These are phyloP conservation scores for Phytophthora kernoviae DNA, from an alignment of 352 stramenopile genomes.

Conservation along the genomic window DNA sequence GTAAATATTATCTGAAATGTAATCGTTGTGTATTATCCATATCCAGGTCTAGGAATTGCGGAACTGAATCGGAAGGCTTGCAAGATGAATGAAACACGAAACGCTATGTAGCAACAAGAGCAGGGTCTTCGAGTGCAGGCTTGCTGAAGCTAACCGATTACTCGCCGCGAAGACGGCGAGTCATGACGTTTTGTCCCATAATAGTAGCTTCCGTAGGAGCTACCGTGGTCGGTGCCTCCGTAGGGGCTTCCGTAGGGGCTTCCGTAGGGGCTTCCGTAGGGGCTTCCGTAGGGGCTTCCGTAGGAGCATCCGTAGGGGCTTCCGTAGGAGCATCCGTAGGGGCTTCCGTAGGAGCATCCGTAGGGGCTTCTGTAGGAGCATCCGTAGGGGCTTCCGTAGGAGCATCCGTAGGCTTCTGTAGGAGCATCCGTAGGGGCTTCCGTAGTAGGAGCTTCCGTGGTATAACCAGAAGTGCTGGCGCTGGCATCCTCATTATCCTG, in stretches of 20 bases:
- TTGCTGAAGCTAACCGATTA: slow-evolving; percentile 2
- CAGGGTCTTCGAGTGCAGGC: background rate
- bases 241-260: slow-evolving; percentile 7
- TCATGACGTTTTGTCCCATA: too few relatives aligned
- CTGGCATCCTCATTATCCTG: background rate
- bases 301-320: background rate
- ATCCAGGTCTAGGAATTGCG: background rate
- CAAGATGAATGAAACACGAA: slow-evolving; percentile 23
- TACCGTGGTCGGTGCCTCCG: background rate
- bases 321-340: background rate
- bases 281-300: slow-evolving; percentile 2
- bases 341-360: slow-evolving; percentile 1
- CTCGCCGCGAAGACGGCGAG: slow-evolving; percentile 18
- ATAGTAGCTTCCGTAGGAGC: background rate
- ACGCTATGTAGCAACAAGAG: slow-evolving; percentile 15
- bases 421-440: too few relatives aligned
- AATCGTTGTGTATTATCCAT: background rate
- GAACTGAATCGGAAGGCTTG: background rate
- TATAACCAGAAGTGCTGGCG: background rate
- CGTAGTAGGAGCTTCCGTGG: too few relatives aligned
- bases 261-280: background rate
- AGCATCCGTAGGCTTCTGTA: slow-evolving; percentile 6
- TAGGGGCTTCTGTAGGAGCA: background rate
- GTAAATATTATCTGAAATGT: too few relatives aligned
- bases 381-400: background rate